These are phyloP conservation scores for Talaromyces funiculosus DNA, from an alignment of 2,329 filamentous ascomycete genomes.

Conservation along the genomic window DNA sequence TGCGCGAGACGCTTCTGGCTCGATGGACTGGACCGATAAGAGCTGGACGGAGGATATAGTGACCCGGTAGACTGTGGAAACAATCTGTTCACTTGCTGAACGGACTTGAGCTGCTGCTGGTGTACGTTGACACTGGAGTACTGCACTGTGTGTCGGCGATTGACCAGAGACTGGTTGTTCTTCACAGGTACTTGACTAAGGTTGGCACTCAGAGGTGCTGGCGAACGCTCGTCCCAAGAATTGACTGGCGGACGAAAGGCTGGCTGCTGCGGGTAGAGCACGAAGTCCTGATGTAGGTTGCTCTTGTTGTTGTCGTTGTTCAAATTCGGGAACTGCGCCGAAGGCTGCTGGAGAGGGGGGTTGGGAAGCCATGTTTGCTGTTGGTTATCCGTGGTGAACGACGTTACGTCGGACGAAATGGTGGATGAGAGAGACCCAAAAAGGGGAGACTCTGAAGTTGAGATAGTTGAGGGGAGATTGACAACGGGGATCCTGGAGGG, in stretches of 20 bases:
- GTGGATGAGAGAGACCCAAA: conserved; percentile 34
- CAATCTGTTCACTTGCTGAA: conserved; percentile 35
- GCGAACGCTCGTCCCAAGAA: conserved; percentile 30
- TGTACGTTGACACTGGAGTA: conserved; percentile 31
- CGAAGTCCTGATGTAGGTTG: conserved; percentile 37
- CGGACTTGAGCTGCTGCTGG: conserved; percentile 30
- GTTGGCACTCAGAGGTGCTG: conserved; percentile 31
- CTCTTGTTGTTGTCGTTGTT: conserved; percentile 22
- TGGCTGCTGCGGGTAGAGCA: conserved; percentile 35
- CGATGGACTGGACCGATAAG: conserved; percentile 32
- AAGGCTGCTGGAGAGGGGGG: conserved; percentile 39
- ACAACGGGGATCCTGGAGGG: conserved; percentile 26
- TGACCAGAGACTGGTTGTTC: conserved; percentile 31
- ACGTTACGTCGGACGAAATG: conserved; percentile 40
- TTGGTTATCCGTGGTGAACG: conserved; percentile 46
- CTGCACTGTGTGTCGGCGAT: conserved; percentile 30
- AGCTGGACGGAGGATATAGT: conserved; percentile 29
- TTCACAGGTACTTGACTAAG: conserved; percentile 27
- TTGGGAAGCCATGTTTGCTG: conserved; percentile 45
- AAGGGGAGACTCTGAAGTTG: conserved; percentile 39
- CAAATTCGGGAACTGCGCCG: conserved; percentile 33
- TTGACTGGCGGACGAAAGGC: conserved; percentile 28
- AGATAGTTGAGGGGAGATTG: conserved; percentile 24
- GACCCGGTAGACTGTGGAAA: conserved; percentile 34
- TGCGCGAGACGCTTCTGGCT: conserved; percentile 25